These are phyloP conservation scores for Hypholoma fasciculare DNA, from an alignment of 768 basidiomycete genomes.

Conservation along the genomic window DNA sequence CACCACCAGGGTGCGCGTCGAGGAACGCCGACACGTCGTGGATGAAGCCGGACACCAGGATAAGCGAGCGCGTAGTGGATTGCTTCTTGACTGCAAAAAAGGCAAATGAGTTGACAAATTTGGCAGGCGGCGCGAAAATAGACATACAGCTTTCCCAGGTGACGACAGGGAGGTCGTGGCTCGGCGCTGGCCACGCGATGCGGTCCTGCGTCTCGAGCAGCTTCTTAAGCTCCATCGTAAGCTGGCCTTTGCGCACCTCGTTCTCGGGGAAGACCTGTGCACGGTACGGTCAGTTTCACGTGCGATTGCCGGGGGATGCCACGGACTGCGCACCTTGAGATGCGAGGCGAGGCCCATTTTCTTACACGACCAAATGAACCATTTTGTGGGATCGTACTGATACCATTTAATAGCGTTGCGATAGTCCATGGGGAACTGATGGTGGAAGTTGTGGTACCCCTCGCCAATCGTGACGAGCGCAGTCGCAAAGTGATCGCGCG, in stretches of 20 bases:
- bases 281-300: not conserved
- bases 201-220: slow-evolving; percentile 74
- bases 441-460: slow-evolving; percentile 99
- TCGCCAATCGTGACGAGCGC: slow-evolving; percentile 92
- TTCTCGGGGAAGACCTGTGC: slow-evolving; percentile 47
- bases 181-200: slow-evolving; percentile 78
- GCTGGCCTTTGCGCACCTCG: slow-evolving; percentile 80
- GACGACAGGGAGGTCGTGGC: slow-evolving; percentile 75
- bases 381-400: slow-evolving; percentile 92
- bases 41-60: slow-evolving; percentile 90
- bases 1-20: slow-evolving; percentile 91
- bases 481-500: slow-evolving; percentile 85
- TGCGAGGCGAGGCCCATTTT: slow-evolving; percentile 72
- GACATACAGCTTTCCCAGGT: slow-evolving; percentile 83
- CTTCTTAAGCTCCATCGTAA: slow-evolving; percentile 93
- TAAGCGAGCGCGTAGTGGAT: slow-evolving; percentile 71
- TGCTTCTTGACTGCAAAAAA: slow-evolving; percentile 70
- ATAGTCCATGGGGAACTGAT: slow-evolving; percentile 96
- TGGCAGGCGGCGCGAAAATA: not conserved
- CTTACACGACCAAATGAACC: slow-evolving; percentile 75
- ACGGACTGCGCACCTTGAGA: slow-evolving; percentile 42
- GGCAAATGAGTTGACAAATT: slow-evolving; percentile 8
- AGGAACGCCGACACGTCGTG: slow-evolving; percentile 85
- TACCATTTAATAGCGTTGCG: slow-evolving; percentile 95
- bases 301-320: not conserved